Evolutionary conservation across 768 basidiomycete species (phyloP).

Genomic region (Pleurotus tuoliensis): DNA sequence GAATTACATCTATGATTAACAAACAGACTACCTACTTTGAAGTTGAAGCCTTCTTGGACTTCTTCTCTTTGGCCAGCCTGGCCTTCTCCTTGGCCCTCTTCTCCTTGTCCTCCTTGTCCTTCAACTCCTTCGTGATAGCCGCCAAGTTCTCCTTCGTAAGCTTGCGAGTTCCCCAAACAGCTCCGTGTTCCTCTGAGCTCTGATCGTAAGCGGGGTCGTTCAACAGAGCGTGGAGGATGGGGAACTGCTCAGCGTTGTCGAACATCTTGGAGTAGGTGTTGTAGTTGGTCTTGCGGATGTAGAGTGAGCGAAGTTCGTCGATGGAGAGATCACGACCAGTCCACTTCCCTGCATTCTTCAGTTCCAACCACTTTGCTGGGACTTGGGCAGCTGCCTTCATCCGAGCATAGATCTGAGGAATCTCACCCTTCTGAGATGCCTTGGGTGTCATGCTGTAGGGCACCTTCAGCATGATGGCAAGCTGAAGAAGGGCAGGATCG

Average conservation of each 20-base stretch:
- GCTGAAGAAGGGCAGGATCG: too few relatives aligned
- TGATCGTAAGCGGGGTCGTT: neutral
- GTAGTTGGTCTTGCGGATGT: too few relatives aligned
- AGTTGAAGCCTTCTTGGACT: neutral
- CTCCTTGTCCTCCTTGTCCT: neutral
- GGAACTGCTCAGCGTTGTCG: neutral
- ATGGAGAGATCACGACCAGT: too few relatives aligned
- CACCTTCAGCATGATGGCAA: too few relatives aligned
- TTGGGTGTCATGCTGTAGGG: too few relatives aligned
- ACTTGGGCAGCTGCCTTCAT: too few relatives aligned
- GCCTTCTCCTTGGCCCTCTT: neutral
- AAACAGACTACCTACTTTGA: neutral
- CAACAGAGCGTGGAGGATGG: neutral
- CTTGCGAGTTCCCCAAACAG: neutral
- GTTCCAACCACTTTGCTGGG: too few relatives aligned
- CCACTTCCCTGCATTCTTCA: too few relatives aligned
- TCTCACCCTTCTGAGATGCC: too few relatives aligned
- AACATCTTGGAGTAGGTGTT: neutral
- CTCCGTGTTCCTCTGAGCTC: neutral
- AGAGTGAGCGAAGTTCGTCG: too few relatives aligned
- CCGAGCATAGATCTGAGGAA: too few relatives aligned
- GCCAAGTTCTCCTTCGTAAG: neutral
- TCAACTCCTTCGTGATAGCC: neutral
- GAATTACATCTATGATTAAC: neutral
- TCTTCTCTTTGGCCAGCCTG: neutral